Evolutionary conservation across 140 eudicot species (phyloP), one percentile per base, ranked within the genome.

Genomic region (Bidens hawaiensis): DNA sequence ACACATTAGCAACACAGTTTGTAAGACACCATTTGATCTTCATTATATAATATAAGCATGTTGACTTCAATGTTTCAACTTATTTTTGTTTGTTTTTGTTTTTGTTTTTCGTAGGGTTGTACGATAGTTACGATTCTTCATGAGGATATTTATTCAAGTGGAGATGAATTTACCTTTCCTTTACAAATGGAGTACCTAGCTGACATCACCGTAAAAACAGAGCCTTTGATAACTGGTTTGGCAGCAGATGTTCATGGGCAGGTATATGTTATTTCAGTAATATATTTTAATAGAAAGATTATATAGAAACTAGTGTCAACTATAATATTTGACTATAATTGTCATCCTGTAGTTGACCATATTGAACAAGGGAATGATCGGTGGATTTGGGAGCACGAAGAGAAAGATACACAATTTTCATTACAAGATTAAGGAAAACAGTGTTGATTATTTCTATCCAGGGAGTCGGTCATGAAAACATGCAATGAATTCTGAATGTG

Each of bases 181-280:
- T 13, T 82, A 48, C 96, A 79, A 60, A 52, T 76, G 77, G 95
- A 80, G 75, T 80, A 87, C 82, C 78, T 82, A 38, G 89, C 94
- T 6, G 85, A 91, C 65, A 60, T 84, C 43, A 68, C 79, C 33
- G 71, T 91, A 28, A 91, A 87, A 68, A 82, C 81, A 7, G 89
- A 82, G 74, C 96, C 98, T 47, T 75, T 91, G 75, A 80, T 88
- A 11, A 87, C 96, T 24, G 98, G 98, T 69, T 73, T 91, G 65
- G 98, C 98, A 68, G 72, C 84, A 65, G 96, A 91, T 76, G 94
- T 91, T 61, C 98, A 91, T 69, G 98, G 98, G 42, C 98, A 90
- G 97, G 97, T 86, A 83, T 47, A 62, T 36, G 23, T 14, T 31
- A 28, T 23, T 23, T 51, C 58, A 51, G 53, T 46, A 18, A 17